Base-by-base conservation (phyloP, 176 grass and related monocot genomes). In the Triticum urartu region DNA sequence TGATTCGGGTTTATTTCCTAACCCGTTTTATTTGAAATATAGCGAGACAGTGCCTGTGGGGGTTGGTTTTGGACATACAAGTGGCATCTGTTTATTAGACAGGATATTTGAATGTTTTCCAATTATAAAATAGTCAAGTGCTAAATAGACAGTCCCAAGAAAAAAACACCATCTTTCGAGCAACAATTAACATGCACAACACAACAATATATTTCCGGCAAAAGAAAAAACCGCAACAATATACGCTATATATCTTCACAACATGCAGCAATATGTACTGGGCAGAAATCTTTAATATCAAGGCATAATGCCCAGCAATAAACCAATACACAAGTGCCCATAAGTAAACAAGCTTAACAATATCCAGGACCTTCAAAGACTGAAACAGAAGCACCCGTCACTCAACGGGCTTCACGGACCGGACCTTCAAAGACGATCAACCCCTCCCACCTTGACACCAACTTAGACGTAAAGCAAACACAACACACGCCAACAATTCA, bases 401-500 rank as follows among this genome's bases (percentile, higher is more conserved):
- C 84, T 2, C 20, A 48, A 13, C 61, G 76, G 85, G 81, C 81
- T 87, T 83, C 52, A 76, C 68, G 21, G 69, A 68, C 75, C 77
- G 20, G 82, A 70, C 78, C 86, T 72, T 88, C 71, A 83, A 73
- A 48, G 30, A 52, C n/a, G 71, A 42, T 4, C 77, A 84, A 84
- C 21, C 21, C 67, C 22, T 84, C 80, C 66, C 66, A 68, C 61
- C 75, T 80, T 75, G 68, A 88, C 82, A 40, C 63, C 22, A 64
- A 88, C 77, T 34, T 52, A 63, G 26, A 88, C 75, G 26, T 73
- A 83, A 79, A 90, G 24, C 39, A 81, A 85, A 78, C 77, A 58
- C 81, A 52, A 81, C 78, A 20, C 70, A 91, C 68, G 58, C 54
- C 59, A 82, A 85, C 70, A 48, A 63, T 82, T 6, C 3, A 71